Percentiles rank a stretch among this genome's conserved stretches.
phyloP scores from a whole-genome alignment of 768 basidiomycete species.

The Kwoniella heveanensis region DNA sequence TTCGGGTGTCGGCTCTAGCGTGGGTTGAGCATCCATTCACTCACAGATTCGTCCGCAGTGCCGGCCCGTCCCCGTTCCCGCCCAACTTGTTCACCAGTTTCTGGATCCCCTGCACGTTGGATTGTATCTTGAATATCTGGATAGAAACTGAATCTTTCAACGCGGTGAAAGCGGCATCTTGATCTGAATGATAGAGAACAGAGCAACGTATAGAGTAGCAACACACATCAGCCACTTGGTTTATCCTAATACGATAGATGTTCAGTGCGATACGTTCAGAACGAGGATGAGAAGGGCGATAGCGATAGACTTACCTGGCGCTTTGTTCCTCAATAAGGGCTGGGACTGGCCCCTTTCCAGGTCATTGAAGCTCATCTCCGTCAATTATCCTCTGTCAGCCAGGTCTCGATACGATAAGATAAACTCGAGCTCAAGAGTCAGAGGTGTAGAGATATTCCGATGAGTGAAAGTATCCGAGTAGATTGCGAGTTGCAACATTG shows the following conservation, averaged over 20 bases:
- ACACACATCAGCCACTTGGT: no score
- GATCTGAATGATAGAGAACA: constrained; percentile 27
- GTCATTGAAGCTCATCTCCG: constrained; percentile 54
- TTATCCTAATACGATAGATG: no score
- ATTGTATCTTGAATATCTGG: constrained; percentile 98
- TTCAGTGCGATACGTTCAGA: no score
- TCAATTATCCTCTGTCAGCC: no score
- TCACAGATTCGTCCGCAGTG: constrained; percentile 79
- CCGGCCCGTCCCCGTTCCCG: constrained; percentile 74
- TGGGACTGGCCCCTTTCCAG: constrained; percentile 51
- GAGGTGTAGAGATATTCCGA: no score
- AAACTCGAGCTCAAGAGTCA: no score
- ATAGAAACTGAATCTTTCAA: constrained; percentile 63
- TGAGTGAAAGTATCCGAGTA: no score
- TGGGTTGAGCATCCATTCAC: constrained; percentile 56
- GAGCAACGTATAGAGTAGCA: no score
- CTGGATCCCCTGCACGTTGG: constrained; percentile 92
- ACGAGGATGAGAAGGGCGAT: not conserved
- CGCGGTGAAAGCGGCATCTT: constrained; percentile 73
- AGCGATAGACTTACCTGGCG: constrained; percentile 28
- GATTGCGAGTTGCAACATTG: no score
- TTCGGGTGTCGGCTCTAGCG: no score
- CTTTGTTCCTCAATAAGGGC: constrained; percentile 37
- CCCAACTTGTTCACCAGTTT: constrained; percentile 97
- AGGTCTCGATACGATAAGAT: no score